Evolutionary conservation across 2,329 filamentous ascomycete genomes (phyloP).

Genomic region (Stagonosporopsis rhizophila): DNA sequence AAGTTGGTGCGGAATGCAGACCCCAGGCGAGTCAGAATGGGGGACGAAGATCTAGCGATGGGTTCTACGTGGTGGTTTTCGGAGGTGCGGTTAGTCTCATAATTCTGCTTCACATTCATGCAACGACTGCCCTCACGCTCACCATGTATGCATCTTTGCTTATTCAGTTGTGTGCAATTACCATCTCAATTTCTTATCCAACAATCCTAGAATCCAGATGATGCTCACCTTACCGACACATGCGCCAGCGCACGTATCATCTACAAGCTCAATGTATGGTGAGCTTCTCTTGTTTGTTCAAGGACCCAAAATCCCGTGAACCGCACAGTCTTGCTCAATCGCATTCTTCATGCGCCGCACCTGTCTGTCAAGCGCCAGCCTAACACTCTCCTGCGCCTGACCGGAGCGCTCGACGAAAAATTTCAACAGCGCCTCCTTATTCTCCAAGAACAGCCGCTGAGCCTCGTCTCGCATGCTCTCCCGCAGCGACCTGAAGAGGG

Average conservation of each 20-base stretch:
- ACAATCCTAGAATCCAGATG: not conserved
- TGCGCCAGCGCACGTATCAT: not conserved
- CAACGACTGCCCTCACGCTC: not conserved
- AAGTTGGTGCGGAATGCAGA: not conserved
- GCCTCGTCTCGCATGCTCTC: not conserved
- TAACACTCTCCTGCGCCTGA: not conserved
- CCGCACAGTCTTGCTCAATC: not conserved
- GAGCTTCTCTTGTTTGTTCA: not conserved
- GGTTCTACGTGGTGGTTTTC: not conserved
- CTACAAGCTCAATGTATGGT: not conserved
- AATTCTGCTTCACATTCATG: not conserved
- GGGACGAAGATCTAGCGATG: not conserved
- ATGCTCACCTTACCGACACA: not conserved
- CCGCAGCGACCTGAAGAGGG: not conserved
- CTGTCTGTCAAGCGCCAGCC: not conserved
- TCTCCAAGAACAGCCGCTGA: not conserved
- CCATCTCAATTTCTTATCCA: not conserved
- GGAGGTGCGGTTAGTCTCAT: not conserved
- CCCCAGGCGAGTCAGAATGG: not conserved
- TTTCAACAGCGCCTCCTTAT: not conserved
- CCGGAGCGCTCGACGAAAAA: not conserved
- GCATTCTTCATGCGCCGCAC: not conserved
- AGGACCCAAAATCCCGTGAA: not conserved
- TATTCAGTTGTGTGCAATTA: not conserved
- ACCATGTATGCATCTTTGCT: not conserved